These are phyloP conservation scores for Fusarium pseudonygamai DNA, from an alignment of 2,329 filamentous ascomycete genomes.

Conservation along the genomic window DNA sequence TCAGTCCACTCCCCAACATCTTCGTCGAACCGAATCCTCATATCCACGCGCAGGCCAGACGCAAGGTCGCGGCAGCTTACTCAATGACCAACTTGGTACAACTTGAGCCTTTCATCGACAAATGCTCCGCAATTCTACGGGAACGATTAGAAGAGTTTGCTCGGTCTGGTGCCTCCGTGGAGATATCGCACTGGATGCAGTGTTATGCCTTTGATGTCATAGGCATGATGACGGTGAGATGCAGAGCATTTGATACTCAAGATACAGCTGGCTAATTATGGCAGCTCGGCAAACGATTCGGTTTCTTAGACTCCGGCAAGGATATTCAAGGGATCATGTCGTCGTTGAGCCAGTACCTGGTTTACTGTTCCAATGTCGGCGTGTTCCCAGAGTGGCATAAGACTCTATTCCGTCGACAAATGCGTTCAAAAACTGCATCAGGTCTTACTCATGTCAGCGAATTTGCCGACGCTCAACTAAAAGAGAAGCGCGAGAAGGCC, in stretches of 20 bases:
- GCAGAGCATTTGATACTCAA: accelerated
- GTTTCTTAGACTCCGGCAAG: neutral
- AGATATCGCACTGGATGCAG: neutral
- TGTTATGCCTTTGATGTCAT: neutral
- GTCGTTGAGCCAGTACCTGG: neutral
- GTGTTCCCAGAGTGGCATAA: neutral
- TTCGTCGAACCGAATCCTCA: neutral
- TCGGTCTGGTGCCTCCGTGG: neutral
- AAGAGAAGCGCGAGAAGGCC: neutral
- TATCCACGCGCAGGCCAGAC: neutral
- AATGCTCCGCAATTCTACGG: neutral
- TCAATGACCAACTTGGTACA: neutral
- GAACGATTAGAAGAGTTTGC: neutral
- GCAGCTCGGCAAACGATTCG: neutral
- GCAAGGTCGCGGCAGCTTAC: neutral
- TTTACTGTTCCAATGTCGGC: neutral
- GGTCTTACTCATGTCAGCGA: neutral
- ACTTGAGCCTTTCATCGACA: neutral
- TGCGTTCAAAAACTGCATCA: neutral
- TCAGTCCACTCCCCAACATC: neutral
- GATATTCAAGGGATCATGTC: neutral
- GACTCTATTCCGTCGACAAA: neutral
- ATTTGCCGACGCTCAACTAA: accelerated
- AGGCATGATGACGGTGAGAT: neutral
- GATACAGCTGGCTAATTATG: accelerated